A percentile compares a stretch with the other conserved stretches of the same genome.
phyloP scores from a whole-genome alignment of 176 grass and related monocot genomes.

The Ananas comosus region DNA sequence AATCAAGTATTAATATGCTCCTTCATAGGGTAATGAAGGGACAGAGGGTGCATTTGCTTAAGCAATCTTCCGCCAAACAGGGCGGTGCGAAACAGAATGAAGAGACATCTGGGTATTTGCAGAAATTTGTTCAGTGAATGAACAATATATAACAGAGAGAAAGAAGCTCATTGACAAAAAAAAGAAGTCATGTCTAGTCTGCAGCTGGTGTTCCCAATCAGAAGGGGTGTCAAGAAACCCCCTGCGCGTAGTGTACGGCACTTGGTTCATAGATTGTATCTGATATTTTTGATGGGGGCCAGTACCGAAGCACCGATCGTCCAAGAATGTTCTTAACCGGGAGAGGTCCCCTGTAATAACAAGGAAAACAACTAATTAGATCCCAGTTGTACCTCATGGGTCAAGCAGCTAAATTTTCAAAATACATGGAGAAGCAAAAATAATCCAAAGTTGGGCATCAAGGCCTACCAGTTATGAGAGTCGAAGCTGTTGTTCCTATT shows the following conservation, averaged over 20 bases:
- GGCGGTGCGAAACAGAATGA: not conserved
- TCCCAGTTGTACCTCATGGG: not conserved
- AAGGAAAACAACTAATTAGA: conserved; percentile 9
- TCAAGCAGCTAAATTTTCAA: conserved; percentile 2
- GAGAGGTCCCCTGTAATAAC: conserved; percentile 67
- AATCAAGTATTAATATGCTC: not conserved
- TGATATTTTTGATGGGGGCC: conserved; percentile 88
- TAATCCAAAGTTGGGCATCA: conserved; percentile 10
- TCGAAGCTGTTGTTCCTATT: conserved; percentile 96
- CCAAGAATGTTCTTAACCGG: conserved; percentile 88
- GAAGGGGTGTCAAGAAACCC: conserved; percentile 27
- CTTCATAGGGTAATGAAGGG: not conserved
- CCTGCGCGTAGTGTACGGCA: conserved; percentile 23
- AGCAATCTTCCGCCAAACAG: not conserved
- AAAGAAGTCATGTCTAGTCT: conserved; percentile 11
- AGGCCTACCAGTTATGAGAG: conserved; percentile 86
- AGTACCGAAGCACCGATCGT: conserved; percentile 81
- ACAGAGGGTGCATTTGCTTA: not conserved
- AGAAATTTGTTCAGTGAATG: not conserved
- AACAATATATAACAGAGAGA: not conserved
- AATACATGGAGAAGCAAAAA: not conserved
- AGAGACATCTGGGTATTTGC: conserved; percentile 5
- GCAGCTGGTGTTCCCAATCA: conserved; percentile 8
- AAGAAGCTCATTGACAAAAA: not conserved
- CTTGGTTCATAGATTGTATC: conserved; percentile 68